Base-by-base conservation (phyloP, 331 rosid genomes). In the Saraca asoca region DNA sequence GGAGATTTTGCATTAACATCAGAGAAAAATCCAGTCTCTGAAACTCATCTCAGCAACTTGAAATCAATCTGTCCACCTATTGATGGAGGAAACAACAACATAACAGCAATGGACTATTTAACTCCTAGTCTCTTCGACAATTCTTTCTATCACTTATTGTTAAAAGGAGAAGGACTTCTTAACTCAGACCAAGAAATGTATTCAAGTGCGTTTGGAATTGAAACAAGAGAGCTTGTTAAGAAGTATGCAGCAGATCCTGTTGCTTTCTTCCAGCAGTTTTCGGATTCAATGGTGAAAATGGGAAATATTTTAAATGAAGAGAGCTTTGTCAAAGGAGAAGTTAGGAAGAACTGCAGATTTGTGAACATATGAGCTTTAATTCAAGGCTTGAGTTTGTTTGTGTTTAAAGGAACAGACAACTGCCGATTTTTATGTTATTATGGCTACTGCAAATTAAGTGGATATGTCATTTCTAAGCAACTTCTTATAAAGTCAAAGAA, bases 261-360 rank as follows among this genome's bases (percentile, higher is more conserved):
- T 7, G 89, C 88, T 61, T 93, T 93, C 84, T 93, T 90, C 77
- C 76, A 81, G 73, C 97, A 93, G 19, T 93, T 93, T 75, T 84
- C 97, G 0, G 92, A 93, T 39, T 86, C 98, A 4, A 93, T 93
- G 97, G 90, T 87, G 65, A 93, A 83, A 46, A 51, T 93, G 95
- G 98, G 97, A 73, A 93, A 90, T 33, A 93, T 87, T 14, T 39
- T 57, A 12, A 90, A 86, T 12, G 35, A 78, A 0, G 96, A 90
- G 9, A 86, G 88, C 86, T 90, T 81, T 59, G 16, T 38, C 59
- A 72, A 48, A 1, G 98, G 97, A 34, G 90, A 93, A 74, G 88
- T 93, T 10, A 90, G 98, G 76, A 88, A 70, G 73, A 84, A 53
- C 41, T 93, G 97, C 96, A 84, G 98, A 82, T 93, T 82, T 79